Conservation (phyloP, 1,284 basidiomycete species). For the Cutaneotrichosporon cutaneum region DNA sequence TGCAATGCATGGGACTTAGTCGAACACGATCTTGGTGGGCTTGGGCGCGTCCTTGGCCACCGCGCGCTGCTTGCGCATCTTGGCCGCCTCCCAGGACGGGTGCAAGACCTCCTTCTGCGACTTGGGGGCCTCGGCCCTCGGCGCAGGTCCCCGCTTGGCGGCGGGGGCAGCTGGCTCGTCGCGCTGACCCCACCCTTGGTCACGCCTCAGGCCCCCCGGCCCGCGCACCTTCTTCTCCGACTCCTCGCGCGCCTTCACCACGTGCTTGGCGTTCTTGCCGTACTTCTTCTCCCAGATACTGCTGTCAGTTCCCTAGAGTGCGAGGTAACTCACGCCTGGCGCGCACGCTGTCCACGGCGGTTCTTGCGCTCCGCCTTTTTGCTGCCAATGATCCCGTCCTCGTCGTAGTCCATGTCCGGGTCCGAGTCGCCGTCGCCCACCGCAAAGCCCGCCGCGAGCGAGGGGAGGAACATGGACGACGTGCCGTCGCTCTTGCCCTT, state of each 20-base stretch:
- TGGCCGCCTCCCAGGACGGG: conserved; percentile 92
- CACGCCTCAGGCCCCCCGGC: conserved; percentile 19
- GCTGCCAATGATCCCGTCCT: conserved; percentile 54
- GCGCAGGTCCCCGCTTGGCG: neutral
- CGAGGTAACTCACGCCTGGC: conserved; percentile 71
- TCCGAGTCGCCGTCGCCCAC: conserved; percentile 75
- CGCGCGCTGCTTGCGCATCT: conserved; percentile 65
- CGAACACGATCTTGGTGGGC: conserved; percentile 58
- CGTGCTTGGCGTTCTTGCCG: conserved; percentile 84
- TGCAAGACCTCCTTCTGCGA: conserved; percentile 58
- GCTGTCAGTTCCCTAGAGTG: conserved; percentile 16
- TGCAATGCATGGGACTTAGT: conserved; percentile 37
- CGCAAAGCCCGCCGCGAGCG: conserved; percentile 78
- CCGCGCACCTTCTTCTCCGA: conserved; percentile 24
- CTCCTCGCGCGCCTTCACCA: conserved; percentile 62
- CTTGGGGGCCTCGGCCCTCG: conserved; percentile 1
- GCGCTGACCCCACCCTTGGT: conserved; percentile 25
- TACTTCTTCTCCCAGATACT: conserved; percentile 99
- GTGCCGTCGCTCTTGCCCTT: conserved; percentile 36
- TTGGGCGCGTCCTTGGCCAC: conserved; percentile 42
- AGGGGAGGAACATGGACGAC: conserved; percentile 80
- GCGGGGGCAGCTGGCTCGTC: conserved; percentile 7
- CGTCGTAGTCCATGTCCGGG: conserved; percentile 66
- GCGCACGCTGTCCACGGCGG: conserved; percentile 82
- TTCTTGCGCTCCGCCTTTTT: conserved; percentile 71